A percentile compares a stretch with the other conserved stretches of the same genome.
Conservation (phyloP, 164 flowering plant species). For the Tetrastigma voinierianum region DNA sequence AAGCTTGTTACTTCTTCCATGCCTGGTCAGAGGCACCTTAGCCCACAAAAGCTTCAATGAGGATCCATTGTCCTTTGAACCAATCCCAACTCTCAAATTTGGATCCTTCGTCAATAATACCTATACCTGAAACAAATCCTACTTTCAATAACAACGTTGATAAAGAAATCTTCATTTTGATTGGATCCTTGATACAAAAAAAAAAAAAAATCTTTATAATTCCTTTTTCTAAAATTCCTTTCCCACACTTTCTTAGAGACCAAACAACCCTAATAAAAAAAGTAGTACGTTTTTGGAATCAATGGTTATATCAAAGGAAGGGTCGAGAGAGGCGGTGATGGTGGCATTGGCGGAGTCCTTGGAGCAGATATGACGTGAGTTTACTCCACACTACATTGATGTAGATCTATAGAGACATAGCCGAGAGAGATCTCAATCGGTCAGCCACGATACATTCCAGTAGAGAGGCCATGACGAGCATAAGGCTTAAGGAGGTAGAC, state of each 20-base stretch:
- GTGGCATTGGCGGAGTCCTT: slow-evolving; percentile 67
- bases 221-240: too few relatives aligned
- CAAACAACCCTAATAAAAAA: neutral
- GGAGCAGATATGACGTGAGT: slow-evolving; percentile 63
- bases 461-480: slow-evolving; percentile 41
- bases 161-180: too few relatives aligned
- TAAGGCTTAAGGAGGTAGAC: slow-evolving; percentile 8
- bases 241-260: neutral
- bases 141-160: neutral
- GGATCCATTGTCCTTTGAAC: slow-evolving; percentile 21
- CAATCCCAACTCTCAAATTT: slow-evolving; percentile 44
- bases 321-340: slow-evolving; percentile 58
- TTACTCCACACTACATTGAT: slow-evolving; percentile 60
- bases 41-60: slow-evolving; percentile 60
- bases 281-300: slow-evolving; percentile 45
- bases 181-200: neutral
- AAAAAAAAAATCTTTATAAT: neutral
- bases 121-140: slow-evolving; percentile 48
- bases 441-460: slow-evolving; percentile 65
- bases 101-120: slow-evolving; percentile 72
- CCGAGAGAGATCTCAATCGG: slow-evolving; percentile 82
- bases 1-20: slow-evolving; percentile 62
- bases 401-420: slow-evolving; percentile 63
- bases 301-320: slow-evolving; percentile 56
- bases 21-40: slow-evolving; percentile 69